Evolutionary conservation across 805 yeast species (phyloP), one percentile per base, ranked within the genome.

Genomic region (Myxozyma vanderwaltii): DNA sequence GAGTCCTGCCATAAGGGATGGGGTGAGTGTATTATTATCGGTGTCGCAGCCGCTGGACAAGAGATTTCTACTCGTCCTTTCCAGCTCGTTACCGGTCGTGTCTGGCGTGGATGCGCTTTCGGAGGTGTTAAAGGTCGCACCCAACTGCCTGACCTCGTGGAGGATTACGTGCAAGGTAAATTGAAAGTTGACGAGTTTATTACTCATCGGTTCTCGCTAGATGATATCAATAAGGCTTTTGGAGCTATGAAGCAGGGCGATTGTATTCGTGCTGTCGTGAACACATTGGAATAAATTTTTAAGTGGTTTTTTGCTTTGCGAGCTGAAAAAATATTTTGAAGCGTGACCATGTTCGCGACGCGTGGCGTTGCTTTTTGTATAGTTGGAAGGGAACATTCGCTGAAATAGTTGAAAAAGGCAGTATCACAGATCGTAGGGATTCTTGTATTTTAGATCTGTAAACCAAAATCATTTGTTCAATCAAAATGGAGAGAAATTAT

Each of bases 1-100:
- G 98, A 94, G 80, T 89, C 96, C 23, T 91, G 97, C 75, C 98
- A 94, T 80, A 92, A 91, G 77, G 99, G 99, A 66, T 94, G 99
- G 97, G 99, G 99, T 76, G 84, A 86, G 72, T 90, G 97, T 23
- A 82, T 92, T 68, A 80, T 94, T 70, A 94, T 94, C 72, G 99
- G 99, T 75, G 99, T 94, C 68, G 99, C 99, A 49, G 96, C 97
- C 67, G 96, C 97, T 41, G 99, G 99, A 67, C 81, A 91, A 77
- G 98, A 94, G 78, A 91, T 95, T 65, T 77, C 96, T 59, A 94
- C 98, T 49, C 85, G 98, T 77, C 99, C 99, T 63, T 94, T 94
- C 89, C 98, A 92, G 80, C 84, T 94, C 75, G 98, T 94, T 66
- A 94, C 98, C 43, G 99, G 99, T 69, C 86, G 99, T 78, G 96